Evolutionary conservation across 2,329 filamentous ascomycete species (phyloP), one percentile per base, ranked within the genome.

Genomic region (Diaporthe aspalathi): DNA sequence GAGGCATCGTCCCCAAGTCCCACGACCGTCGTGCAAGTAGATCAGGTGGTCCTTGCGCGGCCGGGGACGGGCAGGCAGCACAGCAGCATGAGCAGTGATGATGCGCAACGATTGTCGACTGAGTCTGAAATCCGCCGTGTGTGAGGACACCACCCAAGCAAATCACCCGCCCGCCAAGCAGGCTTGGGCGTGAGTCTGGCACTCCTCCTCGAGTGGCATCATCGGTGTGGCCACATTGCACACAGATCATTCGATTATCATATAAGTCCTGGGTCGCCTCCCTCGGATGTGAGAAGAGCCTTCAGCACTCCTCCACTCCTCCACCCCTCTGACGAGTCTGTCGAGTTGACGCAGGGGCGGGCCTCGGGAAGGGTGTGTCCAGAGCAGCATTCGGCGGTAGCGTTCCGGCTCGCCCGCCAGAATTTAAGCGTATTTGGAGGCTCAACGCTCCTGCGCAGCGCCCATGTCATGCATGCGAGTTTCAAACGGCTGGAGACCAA

Each of bases 381-480:
- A 49, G 60, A 5, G 43, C 60, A 63, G 40, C 43, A 32, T 22
- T 29, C 20, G 60, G 27, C 43, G 27, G 60, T 32, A 65, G 60
- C 43, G 27, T 35, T 22, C 50, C 50, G 38, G 49, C 57, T 65
- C 43, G 29, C 35, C 47, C 24, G 62, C 56, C 62, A 62, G 66
- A 62, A 45, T 67, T 68, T 68, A 71, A 71, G 69, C 69, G 63
- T 71, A 68, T 53, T 45, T 49, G 47, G 69, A 68, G 52, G 38
- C 63, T 57, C 60, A 60, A n/a, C 20, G 52, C 52, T 49, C 67
- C 43, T 52, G 22, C 35, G 50, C 17, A 47, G 63, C 9, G n/a
- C 29, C n/a, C 68, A 53, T 70, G 38, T 65, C 57, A 53, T 66
- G 67, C 67, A 54, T 49, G 49, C 29, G 57, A 35, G 68, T 70